Conservation (phyloP, 306 rosid species). For the Ziziphus jujuba region DNA sequence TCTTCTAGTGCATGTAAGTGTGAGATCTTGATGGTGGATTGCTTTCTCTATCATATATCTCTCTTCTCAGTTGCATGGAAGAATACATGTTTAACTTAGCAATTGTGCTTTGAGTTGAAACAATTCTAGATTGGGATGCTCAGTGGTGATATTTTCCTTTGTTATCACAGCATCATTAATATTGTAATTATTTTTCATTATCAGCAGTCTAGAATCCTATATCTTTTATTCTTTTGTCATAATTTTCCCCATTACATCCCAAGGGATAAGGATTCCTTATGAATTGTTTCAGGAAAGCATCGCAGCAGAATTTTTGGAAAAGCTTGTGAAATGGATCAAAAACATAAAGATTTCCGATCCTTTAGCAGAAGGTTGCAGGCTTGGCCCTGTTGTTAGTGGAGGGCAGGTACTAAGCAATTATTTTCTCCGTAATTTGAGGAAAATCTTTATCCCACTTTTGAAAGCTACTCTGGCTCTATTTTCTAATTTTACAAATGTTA, state of each 20-base stretch:
- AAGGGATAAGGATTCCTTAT: neutral
- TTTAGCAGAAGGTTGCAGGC: constrained; percentile 96
- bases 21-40: neutral
- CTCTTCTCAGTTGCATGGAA: neutral
- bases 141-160: neutral
- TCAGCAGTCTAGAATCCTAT: neutral
- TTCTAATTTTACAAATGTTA: neutral
- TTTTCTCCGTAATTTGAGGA: constrained; percentile 2
- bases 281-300: constrained; percentile 74
- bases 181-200: no score
- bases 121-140: neutral
- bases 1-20: constrained; percentile 82
- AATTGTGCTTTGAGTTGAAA: neutral
- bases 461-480: neutral
- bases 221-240: neutral
- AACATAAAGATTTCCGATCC: constrained; percentile 95
- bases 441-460: neutral
- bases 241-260: neutral
- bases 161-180: neutral
- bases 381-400: constrained; percentile 90
- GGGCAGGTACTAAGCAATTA: constrained; percentile 65
- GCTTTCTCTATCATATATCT: neutral
- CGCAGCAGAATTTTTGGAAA: constrained; percentile 70
- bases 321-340: constrained; percentile 75
- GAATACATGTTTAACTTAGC: neutral